These are phyloP conservation scores for Penicillium sp. DNA, from an alignment of 2,329 filamentous ascomycete species.

Conservation along the genomic window DNA sequence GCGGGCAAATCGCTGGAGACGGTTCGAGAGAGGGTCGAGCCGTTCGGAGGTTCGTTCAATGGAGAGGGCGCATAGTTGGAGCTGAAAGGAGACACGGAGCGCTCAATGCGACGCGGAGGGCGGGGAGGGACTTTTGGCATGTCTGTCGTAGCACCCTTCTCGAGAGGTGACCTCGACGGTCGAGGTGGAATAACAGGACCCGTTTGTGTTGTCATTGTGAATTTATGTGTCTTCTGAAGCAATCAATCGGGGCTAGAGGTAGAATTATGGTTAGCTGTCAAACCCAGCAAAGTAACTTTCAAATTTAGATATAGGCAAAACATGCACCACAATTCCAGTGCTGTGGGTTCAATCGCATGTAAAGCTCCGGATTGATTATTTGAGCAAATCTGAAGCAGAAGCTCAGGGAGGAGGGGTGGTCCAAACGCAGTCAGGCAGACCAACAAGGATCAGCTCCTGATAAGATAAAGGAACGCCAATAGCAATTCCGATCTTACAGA, in stretches of 20 bases:
- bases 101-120: constrained; percentile 69
- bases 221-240: constrained; percentile 4
- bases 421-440: constrained; percentile 7
- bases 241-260: constrained; percentile 9
- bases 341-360: not conserved
- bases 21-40: constrained; percentile 37
- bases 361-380: not conserved
- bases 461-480: constrained; percentile 21
- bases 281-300: not conserved
- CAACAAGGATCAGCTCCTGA: constrained; percentile 9
- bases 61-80: constrained; percentile 85
- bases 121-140: constrained; percentile 79
- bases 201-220: constrained; percentile 48
- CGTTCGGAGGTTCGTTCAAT: constrained; percentile 70
- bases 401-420: not conserved
- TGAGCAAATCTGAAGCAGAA: not conserved
- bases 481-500: constrained; percentile 13
- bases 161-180: constrained; percentile 60
- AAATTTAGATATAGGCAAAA: not conserved
- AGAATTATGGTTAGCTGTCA: constrained; percentile 6
- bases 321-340: not conserved
- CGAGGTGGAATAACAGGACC: constrained; percentile 67
- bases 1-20: constrained; percentile 44
- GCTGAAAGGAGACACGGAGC: constrained; percentile 76
- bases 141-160: constrained; percentile 51